These are phyloP conservation scores for Picocystis sp. DNA, from an alignment of 163 green algal species.

Conservation along the genomic window DNA sequence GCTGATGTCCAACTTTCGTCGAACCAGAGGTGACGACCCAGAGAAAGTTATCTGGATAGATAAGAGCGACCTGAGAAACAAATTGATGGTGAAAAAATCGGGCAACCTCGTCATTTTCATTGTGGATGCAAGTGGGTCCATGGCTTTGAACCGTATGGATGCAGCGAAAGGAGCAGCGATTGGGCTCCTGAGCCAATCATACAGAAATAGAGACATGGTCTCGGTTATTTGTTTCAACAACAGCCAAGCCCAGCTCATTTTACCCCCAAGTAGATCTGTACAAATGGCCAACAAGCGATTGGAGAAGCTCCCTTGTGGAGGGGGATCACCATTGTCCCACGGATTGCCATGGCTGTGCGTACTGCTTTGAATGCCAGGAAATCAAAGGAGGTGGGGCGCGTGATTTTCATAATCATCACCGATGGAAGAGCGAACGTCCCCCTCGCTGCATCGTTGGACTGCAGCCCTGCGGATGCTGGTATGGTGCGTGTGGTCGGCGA, in stretches of 20 bases:
- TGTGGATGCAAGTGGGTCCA: constrained; percentile 7
- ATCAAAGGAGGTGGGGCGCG: background rate
- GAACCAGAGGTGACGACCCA: background rate
- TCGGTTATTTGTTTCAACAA: constrained; percentile 1
- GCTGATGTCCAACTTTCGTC: background rate
- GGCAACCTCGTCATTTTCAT: constrained; percentile 4
- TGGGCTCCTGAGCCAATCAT: constrained; percentile 1
- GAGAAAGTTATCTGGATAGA: constrained; percentile 1
- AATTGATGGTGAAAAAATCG: background rate
- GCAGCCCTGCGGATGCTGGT: background rate
- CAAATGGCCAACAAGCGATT: background rate
- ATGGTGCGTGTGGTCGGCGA: background rate
- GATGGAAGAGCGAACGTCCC: constrained; percentile 7
- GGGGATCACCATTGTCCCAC: constrained; percentile 5
- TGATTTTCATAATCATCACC: constrained; percentile 3
- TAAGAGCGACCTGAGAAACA: constrained; percentile 4
- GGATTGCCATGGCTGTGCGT: background rate
- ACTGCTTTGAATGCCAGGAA: constrained; percentile 3
- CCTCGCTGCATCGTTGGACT: background rate
- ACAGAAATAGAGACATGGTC: background rate
- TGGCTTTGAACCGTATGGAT: constrained; percentile 17
- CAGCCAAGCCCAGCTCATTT: background rate
- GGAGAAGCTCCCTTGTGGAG: constrained; percentile 5
- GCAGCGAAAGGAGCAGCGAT: constrained; percentile 13
- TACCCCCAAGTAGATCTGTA: constrained; percentile 5